Base-by-base conservation (phyloP, 176 grass and related monocot species). In the Saccharum officinarum region DNA sequence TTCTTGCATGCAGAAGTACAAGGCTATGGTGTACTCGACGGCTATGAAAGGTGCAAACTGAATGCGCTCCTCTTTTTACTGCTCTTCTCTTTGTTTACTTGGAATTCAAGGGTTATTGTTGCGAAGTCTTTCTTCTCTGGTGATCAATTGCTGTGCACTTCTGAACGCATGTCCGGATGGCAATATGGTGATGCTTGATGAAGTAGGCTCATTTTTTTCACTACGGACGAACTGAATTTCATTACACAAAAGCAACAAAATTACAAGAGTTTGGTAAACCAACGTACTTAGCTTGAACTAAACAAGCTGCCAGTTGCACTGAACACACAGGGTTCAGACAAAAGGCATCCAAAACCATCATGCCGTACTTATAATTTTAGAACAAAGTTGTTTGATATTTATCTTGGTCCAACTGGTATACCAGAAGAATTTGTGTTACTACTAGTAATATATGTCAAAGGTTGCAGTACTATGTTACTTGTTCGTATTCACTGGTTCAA, bases 1-100 rank as follows among this genome's bases (percentile, higher is more conserved):
- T 44, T 75, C 71, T 87, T 76, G 22, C 15, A 30, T 86, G 78
- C 86, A 95, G 93, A 92, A 86, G 69, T 86, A 78, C 50, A 78
- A 61, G 71, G 86, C 83, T 52, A 69, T 61, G 83, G 40, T 36
- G 17, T 80, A 72, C 42, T 85, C 84, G 6, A n/a, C 44, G 41
- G 84, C 71, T 52, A 79, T 75, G 88, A 86, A 88, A 92, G 90
- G 93, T 95, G 84, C 36, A 59, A 2, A 40, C 22, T 38, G 69
- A n/a, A 0, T 60, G 20, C 39, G 5, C 20, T 73, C 60, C 57
- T n/a, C 8, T 26, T 68, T 82, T 69, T 83, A 3, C n/a, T 64
- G 23, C 68, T 87, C 7, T 77, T 57, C 23, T 77, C 15, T 37
- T 8, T 11, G 7, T 69, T 34, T 71, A 17, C 15, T 37, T 40